Conservation (phyloP, 768 basidiomycete species). For the Trametes cinnabarina region DNA sequence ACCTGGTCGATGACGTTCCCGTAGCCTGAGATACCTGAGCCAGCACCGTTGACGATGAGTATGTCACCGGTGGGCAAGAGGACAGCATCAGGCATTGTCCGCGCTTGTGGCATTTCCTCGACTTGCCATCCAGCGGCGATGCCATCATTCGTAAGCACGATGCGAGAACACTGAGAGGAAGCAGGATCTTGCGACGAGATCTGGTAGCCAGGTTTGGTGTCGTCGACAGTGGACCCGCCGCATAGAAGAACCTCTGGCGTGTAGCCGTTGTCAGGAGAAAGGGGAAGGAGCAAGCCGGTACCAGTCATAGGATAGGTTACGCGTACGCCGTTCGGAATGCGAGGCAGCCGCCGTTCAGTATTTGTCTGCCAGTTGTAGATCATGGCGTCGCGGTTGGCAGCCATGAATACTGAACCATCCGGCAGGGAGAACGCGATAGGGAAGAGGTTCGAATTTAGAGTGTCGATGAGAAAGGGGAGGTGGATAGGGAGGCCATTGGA, state of each 20-base stretch:
- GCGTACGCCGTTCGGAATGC: constrained; percentile 72
- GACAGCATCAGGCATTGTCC: constrained; percentile 79
- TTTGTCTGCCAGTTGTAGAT: constrained; percentile 75
- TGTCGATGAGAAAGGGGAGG: constrained; percentile 63
- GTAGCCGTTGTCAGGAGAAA: constrained; percentile 61
- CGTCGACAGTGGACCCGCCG: constrained; percentile 69
- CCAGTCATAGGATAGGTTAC: constrained; percentile 85
- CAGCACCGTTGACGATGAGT: constrained; percentile 74
- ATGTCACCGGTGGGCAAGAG: constrained; percentile 75
- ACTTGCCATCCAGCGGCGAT: constrained; percentile 70
- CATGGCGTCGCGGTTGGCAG: constrained; percentile 76
- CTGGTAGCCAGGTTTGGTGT: constrained; percentile 54
- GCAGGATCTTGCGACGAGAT: constrained; percentile 74
- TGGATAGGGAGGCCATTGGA: constrained; percentile 65
- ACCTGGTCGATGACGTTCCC: constrained; percentile 68
- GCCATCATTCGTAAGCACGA: constrained; percentile 62
- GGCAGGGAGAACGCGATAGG: constrained; percentile 74
- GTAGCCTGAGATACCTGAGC: constrained; percentile 73
- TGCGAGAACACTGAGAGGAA: constrained; percentile 69
- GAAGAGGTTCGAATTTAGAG: constrained; percentile 80
- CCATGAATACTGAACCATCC: constrained; percentile 68
- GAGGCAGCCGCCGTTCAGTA: constrained; percentile 59
- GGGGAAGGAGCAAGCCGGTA: constrained; percentile 68
- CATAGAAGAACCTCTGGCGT: constrained; percentile 71
- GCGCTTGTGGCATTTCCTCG: constrained; percentile 71